Base-by-base conservation (phyloP, 2,329 filamentous ascomycete genomes). In the Xylaria hypoxylon region DNA sequence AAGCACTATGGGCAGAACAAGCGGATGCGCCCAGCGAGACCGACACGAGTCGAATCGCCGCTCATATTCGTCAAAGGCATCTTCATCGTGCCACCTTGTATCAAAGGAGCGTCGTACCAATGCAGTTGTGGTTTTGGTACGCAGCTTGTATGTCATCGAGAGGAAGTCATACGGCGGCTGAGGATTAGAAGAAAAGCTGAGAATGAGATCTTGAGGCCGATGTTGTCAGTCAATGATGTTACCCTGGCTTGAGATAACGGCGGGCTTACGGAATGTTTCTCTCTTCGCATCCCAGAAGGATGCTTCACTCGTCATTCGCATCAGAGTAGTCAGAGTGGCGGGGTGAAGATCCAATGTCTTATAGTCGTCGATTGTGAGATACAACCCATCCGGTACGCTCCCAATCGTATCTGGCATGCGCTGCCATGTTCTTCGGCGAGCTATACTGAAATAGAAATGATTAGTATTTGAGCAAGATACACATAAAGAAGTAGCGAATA, bases 161-260 rank as follows among this genome's bases (percentile, higher is more conserved):
- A 83, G 73, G 67, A 83, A 84, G 71, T 84, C 82, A 52, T 81
- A 83, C 0, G 82, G 81, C 0, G 82, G 81, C 48, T 78, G 79
- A 24, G 82, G 80, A 59, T 80, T 79, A 24, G 77, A 77, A 3
- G 82, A 82, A 68, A 84, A 84, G 38, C 80, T 80, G 58, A 84
- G 75, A 58, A 83, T 80, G 42, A 84, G 71, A 67, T 80, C 80
- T 68, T 57, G 33, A n/a, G 26, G 60, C 22, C 24, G 3, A 24
- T 45, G 55, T 74, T 65, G 70, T 73, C 22, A 60, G 45, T 8
- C 0, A 31, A 63, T 35, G 8, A 62, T 50, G 5, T 52, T 11
- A 45, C 22, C 35, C 24, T 7, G 28, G 35, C 19, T 64, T 19
- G 19, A 44, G 38, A 17, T 24, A 10, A 48, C 5, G 35, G 7